Conservation (phyloP, 2,329 filamentous ascomycete species). For the Colletotrichum musae region DNA sequence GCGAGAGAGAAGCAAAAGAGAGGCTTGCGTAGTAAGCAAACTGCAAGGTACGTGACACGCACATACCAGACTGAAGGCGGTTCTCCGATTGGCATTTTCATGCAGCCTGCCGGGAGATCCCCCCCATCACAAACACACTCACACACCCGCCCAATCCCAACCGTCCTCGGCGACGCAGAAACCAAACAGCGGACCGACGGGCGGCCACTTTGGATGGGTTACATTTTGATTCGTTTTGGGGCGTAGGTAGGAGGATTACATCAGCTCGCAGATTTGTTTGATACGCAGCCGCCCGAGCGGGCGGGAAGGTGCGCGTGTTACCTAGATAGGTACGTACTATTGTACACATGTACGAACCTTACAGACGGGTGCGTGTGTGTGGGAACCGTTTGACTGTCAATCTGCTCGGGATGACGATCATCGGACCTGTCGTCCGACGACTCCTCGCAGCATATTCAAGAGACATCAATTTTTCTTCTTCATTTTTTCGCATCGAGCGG, state of each 20-base stretch:
- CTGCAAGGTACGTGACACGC: no score
- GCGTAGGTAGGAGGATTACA: conserved; percentile 2
- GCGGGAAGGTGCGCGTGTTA: neutral
- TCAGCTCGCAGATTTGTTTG: conserved; percentile 2
- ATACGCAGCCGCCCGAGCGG: conserved; percentile 1
- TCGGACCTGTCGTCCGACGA: no score
- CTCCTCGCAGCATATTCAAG: no score
- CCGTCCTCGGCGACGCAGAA: neutral
- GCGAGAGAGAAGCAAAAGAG: no score
- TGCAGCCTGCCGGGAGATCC: conserved; percentile 22
- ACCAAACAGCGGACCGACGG: neutral
- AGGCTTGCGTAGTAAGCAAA: no score
- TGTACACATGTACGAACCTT: no score
- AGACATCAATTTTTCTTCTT: no score
- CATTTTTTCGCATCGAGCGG: no score
- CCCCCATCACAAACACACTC: neutral
- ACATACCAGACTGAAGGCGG: neutral
- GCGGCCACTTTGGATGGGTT: neutral
- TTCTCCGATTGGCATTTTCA: conserved; percentile 20
- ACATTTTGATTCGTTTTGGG: neutral
- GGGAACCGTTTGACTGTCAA: no score
- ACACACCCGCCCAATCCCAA: neutral
- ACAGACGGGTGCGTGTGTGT: no score
- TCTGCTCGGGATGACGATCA: no score
- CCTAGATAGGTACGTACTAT: no score